These are phyloP conservation scores for Botrytis cinerea DNA, from an alignment of 2,329 filamentous ascomycete species.

Conservation along the genomic window DNA sequence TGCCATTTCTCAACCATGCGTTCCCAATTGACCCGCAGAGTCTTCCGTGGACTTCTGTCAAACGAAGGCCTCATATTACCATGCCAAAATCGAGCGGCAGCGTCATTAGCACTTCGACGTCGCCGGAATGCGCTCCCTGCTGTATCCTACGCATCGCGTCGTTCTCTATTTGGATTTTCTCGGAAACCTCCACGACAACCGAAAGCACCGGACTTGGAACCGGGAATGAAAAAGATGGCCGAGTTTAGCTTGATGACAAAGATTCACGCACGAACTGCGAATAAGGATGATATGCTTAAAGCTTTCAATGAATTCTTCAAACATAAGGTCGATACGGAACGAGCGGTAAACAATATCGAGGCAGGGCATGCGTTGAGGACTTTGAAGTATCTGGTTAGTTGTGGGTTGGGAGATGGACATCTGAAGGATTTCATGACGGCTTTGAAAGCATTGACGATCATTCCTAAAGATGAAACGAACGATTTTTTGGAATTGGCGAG, in stretches of 20 bases:
- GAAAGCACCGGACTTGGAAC: conserved; percentile 64
- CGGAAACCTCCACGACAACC: conserved; percentile 59
- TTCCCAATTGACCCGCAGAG: conserved; percentile 60
- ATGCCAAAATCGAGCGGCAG: conserved; percentile 36
- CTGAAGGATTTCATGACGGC: conserved; percentile 30
- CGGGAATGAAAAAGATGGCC: conserved; percentile 71
- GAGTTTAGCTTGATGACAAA: conserved; percentile 64
- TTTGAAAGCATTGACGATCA: conserved; percentile 25
- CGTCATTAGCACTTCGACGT: conserved; percentile 39
- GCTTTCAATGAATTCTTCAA: conserved; percentile 67
- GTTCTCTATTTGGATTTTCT: conserved; percentile 60
- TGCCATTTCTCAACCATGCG: conserved; percentile 48
- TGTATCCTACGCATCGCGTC: conserved; percentile 41
- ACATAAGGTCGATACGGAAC: conserved; percentile 51
- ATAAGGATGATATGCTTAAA: conserved; percentile 60
- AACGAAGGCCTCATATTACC: conserved; percentile 46
- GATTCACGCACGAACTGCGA: conserved; percentile 65
- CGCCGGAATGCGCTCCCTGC: conserved; percentile 6
- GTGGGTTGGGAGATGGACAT: conserved; percentile 24
- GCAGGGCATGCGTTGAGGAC: conserved; percentile 61
- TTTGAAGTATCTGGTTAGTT: conserved; percentile 58
- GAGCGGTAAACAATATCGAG: conserved; percentile 65
- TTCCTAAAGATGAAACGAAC: conserved; percentile 33
- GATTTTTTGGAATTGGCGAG: conserved; percentile 32
- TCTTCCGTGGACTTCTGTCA: conserved; percentile 58